Base-by-base conservation (phyloP, 2,329 filamentous ascomycete genomes). In the Diaporthe vaccinii region DNA sequence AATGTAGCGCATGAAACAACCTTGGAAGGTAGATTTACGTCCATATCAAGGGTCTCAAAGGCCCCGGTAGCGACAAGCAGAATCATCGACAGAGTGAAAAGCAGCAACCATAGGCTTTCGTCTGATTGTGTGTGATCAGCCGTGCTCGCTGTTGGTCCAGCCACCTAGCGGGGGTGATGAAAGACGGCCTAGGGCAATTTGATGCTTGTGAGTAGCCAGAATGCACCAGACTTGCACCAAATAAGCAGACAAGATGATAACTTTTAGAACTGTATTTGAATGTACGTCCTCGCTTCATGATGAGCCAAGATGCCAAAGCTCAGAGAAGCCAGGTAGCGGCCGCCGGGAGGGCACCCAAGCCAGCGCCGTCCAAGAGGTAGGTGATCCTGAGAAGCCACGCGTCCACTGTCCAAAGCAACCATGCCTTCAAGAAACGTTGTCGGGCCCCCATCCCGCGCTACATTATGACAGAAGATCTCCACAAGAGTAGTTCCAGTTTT, bases 261-360 rank as follows among this genome's bases (percentile, higher is more conserved):
- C 46, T 69, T 67, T 69, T 55, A 22, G 41, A 53, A 55, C 65
- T 69, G 46, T 55, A 69, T 69, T 69, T 39, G 51, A 55, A 55
- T 69, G 46, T 69, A 55, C 49, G n/a, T 55, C 34, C 22, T 53
- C 65, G n/a, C 15, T 46, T 53, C n/a, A 14, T 10, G 15, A 28
- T 28, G 34, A 69, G 31, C 65, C 22, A 41, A 69, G 41, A 36
- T 49, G 41, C 41, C 25, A 49, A 28, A 34, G 41, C 41, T 31
- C 44, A 34, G 61, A 46, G 44, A 49, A 69, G 46, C 65, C n/a
- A 61, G 31, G 36, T 61, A 61, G 58, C n/a, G 4, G 36, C 36
- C 12, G 20, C 31, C 31, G 10, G 57, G 10, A 34, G 7, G n/a
- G 20, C 34, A 34, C 6, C 34, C 22, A 55, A 39, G 65, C n/a